Evolutionary conservation across 805 yeast species (phyloP).

Genomic region (Candida xyloterini): DNA sequence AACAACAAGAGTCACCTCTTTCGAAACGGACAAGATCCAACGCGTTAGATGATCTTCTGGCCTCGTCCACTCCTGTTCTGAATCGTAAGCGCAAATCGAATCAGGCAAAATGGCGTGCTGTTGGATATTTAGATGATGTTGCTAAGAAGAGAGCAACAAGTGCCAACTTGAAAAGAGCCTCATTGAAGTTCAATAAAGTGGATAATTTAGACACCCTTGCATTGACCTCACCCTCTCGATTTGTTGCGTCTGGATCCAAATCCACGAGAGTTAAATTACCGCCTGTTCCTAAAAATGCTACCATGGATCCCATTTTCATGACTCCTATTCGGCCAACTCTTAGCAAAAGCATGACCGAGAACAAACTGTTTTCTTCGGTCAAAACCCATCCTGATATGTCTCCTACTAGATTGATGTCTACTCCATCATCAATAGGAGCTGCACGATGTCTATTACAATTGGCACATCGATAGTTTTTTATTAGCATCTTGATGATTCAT

Average conservation of each 20-base stretch:
- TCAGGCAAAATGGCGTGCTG: constrained; percentile 9
- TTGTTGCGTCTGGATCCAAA: constrained; percentile 16
- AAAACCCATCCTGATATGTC: constrained; percentile 25
- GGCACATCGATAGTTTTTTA: constrained; percentile 32
- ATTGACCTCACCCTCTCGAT: constrained; percentile 31
- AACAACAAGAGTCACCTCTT: constrained; percentile 11
- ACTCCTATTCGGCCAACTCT: constrained; percentile 16
- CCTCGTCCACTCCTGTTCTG: constrained; percentile 32
- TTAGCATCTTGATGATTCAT: constrained; percentile 6
- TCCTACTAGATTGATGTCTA: constrained; percentile 39
- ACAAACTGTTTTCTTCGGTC: constrained; percentile 4
- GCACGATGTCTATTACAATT: constrained; percentile 43
- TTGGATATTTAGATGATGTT: constrained; percentile 26
- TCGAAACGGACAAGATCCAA: constrained; percentile 20
- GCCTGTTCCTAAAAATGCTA: constrained; percentile 28
- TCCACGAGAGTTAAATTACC: constrained; percentile 25
- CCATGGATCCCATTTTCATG: constrained; percentile 17
- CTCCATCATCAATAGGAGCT: constrained; percentile 48
- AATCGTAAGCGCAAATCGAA: constrained; percentile 7
- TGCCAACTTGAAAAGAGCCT: constrained; percentile 29
- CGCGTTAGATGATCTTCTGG: constrained; percentile 34
- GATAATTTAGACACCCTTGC: constrained; percentile 11
- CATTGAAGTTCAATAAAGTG: constrained; percentile 11
- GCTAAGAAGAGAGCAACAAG: constrained; percentile 28
- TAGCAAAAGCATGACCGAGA: background rate